Evolutionary conservation across 148 eudicot species (phyloP), one percentile per base, ranked within the genome.

Genomic region (Camellia japonica): DNA sequence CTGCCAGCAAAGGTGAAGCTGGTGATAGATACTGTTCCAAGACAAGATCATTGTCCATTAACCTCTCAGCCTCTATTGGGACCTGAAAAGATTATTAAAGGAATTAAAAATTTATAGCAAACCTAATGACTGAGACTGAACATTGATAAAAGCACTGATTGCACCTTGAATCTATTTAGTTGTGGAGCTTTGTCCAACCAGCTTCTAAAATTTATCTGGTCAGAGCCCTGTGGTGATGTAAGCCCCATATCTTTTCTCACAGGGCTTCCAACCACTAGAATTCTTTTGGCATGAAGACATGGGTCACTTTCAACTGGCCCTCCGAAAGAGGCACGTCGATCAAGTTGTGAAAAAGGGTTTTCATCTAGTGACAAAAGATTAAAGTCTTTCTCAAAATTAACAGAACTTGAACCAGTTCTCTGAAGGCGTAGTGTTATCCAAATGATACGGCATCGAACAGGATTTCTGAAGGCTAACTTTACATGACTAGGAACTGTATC

Each of bases 81-180:
- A 95, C 93, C 99, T 95, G 88, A 79, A 82, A 41, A 59, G 68
- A 54, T 69, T 38, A 30, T 49, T 16, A 47, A 67, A 16, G 54
- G 30, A 54, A 71, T 19, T 46, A 61, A 16, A 58, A 63, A 74
- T 23, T 56, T 65, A 64, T 47, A 41, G 0, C 38, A 14, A 46
- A 68, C 71, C 58, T 59, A 63, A 47, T 15, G 67, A 65, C 11
- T 30, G 38, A 30, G 11, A 71, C 20, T 79, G 20, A 49, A 52
- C 8, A 66, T 23, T 62, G 78, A 52, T 18, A 78, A 59, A 85
- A 82, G 71, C 65, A 71, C 38, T 72, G 42, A 20, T 63, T 58
- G 67, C 77, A 94, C 99, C 99, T 92, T 95, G 85, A 93, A 93
- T 88, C 97, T 89, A 82, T 88, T 91, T 63, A 93, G 70, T 79